A percentile compares a stretch with the other conserved stretches of the same genome.
Conservation (phyloP, 2,329 filamentous ascomycete genomes). For the Phyllosticta capitalensis region DNA sequence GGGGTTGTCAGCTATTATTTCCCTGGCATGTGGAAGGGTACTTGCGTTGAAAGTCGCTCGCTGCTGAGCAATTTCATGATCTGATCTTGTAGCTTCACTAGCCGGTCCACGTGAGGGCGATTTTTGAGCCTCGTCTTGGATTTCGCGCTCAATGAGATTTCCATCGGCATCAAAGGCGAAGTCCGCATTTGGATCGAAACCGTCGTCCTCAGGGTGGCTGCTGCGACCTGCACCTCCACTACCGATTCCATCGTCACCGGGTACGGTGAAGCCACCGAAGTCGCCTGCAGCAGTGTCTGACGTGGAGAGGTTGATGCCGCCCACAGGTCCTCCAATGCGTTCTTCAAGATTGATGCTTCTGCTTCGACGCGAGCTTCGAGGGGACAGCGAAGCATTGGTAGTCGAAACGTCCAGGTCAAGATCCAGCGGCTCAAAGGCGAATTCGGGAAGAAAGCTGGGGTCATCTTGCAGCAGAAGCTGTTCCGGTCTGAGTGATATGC, state of each 20-base stretch:
- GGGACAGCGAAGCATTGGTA: slow-evolving; percentile 17
- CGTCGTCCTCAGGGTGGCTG: slow-evolving; percentile 20
- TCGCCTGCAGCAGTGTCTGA: slow-evolving; percentile 29
- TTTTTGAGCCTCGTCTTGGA: slow-evolving; percentile 11
- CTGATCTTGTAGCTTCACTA: slow-evolving; percentile 31
- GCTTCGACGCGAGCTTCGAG: background rate
- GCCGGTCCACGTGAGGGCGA: slow-evolving; percentile 24
- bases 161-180: slow-evolving; percentile 56
- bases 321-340: slow-evolving; percentile 12
- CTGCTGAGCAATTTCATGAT: slow-evolving; percentile 33
- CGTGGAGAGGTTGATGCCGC: slow-evolving; percentile 38
- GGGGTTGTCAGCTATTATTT: background rate
- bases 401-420: slow-evolving; percentile 45
- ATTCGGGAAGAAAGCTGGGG: slow-evolving; percentile 64
- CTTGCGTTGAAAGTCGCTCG: slow-evolving; percentile 13
- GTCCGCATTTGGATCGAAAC: slow-evolving; percentile 42
- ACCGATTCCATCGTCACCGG: slow-evolving; percentile 33
- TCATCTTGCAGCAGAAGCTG: slow-evolving; percentile 75
- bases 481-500: slow-evolving; percentile 46
- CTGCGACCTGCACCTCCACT: slow-evolving; percentile 9
- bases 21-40: background rate
- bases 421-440: slow-evolving; percentile 51
- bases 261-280: slow-evolving; percentile 30
- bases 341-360: background rate
- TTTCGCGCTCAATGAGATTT: slow-evolving; percentile 42